A percentile compares a stretch with the other conserved stretches of the same genome.
Evolutionary conservation across 2,329 filamentous ascomycete species (phyloP).

Genomic region (Scedosporium apiospermum): DNA sequence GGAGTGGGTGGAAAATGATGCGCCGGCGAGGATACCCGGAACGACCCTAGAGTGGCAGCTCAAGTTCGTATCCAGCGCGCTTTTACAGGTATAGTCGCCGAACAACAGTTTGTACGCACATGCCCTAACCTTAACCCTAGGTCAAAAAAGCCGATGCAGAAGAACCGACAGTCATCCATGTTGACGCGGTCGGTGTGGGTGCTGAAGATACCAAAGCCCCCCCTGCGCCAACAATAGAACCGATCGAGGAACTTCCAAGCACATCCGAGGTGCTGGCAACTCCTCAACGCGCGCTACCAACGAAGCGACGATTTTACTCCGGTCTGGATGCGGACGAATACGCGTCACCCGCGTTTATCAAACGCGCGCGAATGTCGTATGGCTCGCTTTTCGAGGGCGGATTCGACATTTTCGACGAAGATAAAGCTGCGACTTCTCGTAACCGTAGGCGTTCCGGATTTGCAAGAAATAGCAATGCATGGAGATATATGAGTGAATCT

Average conservation of each 20-base stretch:
- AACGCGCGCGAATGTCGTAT: conserved; percentile 59
- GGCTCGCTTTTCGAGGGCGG: conserved; percentile 55
- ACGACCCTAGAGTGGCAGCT: conserved; percentile 50
- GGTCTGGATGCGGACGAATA: conserved; percentile 40
- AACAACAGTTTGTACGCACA: not conserved
- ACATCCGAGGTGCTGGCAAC: not conserved
- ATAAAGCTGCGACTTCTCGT: conserved; percentile 36
- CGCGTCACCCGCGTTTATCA: conserved; percentile 72
- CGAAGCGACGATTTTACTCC: not conserved
- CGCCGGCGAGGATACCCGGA: conserved; percentile 36
- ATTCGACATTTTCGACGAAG: conserved; percentile 62
- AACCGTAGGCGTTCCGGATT: conserved; percentile 45
- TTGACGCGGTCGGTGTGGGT: conserved; percentile 29
- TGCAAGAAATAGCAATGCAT: conserved; percentile 55
- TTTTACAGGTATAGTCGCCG: conserved; percentile 30
- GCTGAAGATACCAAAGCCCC: conserved; percentile 10
- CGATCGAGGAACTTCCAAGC: conserved; percentile 12
- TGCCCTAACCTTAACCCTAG: not conserved
- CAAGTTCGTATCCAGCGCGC: conserved; percentile 40
- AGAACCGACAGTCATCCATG: conserved; percentile 38
- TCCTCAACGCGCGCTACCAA: not conserved
- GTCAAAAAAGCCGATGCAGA: conserved; percentile 31
- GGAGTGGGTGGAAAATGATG: conserved; percentile 49
- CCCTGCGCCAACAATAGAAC: not conserved
- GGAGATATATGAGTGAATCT: conserved; percentile 65